A percentile compares a stretch with the other conserved stretches of the same genome.
phyloP scores from a whole-genome alignment of 2,329 filamentous ascomycete genomes.

The Lachnellula subtilissima region DNA sequence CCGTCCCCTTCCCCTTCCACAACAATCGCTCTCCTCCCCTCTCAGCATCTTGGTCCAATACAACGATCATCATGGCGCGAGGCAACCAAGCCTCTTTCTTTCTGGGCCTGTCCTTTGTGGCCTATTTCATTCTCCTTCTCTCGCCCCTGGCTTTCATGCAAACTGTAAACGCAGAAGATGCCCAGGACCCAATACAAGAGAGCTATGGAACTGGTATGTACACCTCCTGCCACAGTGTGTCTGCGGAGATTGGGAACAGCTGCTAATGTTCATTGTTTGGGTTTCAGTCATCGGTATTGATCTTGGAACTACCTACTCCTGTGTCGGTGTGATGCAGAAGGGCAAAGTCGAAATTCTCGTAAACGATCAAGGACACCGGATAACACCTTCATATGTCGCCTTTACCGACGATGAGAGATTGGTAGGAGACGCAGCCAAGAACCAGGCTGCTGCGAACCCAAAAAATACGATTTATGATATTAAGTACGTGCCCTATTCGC shows the following conservation, averaged over 20 bases:
- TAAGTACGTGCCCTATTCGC: constrained; percentile 58
- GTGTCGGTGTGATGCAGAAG: constrained; percentile 93
- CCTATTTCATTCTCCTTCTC: constrained; percentile 88
- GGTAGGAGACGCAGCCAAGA: constrained; percentile 96
- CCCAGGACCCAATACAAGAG: constrained; percentile 61
- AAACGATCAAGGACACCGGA: constrained; percentile 96
- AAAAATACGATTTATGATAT: constrained; percentile 72
- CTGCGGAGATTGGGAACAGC: not conserved
- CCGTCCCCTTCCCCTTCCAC: constrained; percentile 8
- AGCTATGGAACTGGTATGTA: constrained; percentile 67
- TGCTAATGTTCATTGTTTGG: constrained; percentile 12
- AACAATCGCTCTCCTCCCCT: constrained; percentile 10
- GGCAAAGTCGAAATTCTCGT: constrained; percentile 93
- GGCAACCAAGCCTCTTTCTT: constrained; percentile 64
- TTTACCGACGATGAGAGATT: constrained; percentile 96
- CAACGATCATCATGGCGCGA: constrained; percentile 47
- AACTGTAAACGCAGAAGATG: constrained; percentile 64
- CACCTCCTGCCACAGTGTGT: not conserved
- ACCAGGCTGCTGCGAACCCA: constrained; percentile 82
- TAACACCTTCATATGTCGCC: constrained; percentile 90
- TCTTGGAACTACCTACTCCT: constrained; percentile 84
- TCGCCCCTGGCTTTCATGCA: constrained; percentile 81
- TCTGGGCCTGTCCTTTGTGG: constrained; percentile 80
- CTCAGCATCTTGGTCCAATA: constrained; percentile 17
- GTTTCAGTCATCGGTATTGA: constrained; percentile 82